phyloP scores from a whole-genome alignment of 768 basidiomycete genomes.

The Boletus fagicola region DNA sequence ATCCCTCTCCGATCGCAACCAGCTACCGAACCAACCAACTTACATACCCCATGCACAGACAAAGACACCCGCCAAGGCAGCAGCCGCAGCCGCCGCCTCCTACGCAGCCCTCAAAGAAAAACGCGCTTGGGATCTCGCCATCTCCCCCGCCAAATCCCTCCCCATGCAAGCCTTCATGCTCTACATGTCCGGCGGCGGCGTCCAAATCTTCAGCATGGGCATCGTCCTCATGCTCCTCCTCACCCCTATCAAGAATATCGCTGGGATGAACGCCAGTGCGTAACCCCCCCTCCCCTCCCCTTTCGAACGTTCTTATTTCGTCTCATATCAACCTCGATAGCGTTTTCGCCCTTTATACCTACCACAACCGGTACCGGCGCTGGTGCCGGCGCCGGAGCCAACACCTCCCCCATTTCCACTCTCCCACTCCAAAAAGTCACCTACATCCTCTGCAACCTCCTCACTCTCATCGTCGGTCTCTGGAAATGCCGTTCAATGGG shows the following conservation, averaged over 20 bases:
- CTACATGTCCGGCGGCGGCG: slow-evolving; percentile 95
- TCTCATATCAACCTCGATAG: slow-evolving; percentile 32
- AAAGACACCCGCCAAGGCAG: slow-evolving; percentile 38
- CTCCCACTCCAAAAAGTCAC: slow-evolving; percentile 69
- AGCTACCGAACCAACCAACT: background rate
- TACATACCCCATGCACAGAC: slow-evolving; percentile 36
- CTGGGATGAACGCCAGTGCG: slow-evolving; percentile 75
- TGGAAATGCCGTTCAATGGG: slow-evolving; percentile 97
- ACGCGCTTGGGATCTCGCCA: slow-evolving; percentile 84
- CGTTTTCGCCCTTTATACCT: slow-evolving; percentile 69
- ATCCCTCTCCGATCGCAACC: background rate
- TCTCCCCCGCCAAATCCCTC: slow-evolving; percentile 81
- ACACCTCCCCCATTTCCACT: slow-evolving; percentile 39
- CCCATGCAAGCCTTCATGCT: slow-evolving; percentile 99
- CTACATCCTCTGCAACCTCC: slow-evolving; percentile 69
- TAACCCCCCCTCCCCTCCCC: background rate
- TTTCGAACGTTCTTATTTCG: background rate
- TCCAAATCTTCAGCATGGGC: slow-evolving; percentile 96
- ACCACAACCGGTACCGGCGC: slow-evolving; percentile 33
- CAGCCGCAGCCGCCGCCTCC: slow-evolving; percentile 39
- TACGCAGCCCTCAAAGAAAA: slow-evolving; percentile 70
- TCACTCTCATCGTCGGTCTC: slow-evolving; percentile 79
- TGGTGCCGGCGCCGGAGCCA: background rate
- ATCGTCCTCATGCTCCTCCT: slow-evolving; percentile 92
- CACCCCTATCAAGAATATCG: slow-evolving; percentile 80